A percentile compares a stretch with the other conserved stretches of the same genome.
Conservation (phyloP, 2,329 filamentous ascomycete genomes). For the Gaeumannomyces tritici region DNA sequence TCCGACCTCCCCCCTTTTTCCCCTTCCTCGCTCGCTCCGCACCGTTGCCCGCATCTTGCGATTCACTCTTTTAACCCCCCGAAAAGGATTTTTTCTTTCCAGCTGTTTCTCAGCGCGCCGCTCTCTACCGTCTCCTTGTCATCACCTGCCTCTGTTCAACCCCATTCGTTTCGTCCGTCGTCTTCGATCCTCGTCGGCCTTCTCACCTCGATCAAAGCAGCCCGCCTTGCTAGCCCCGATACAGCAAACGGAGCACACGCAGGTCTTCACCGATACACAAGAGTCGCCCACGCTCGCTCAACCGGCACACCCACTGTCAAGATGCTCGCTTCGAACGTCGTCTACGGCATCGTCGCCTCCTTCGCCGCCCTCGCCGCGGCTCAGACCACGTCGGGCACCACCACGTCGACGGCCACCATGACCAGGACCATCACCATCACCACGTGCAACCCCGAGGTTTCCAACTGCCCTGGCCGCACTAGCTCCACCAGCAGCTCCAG, state of each 20-base stretch:
- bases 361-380: slow-evolving; percentile 27
- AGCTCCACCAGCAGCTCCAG: slow-evolving; percentile 8
- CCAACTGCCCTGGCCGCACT: slow-evolving; percentile 30
- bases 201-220: too few relatives aligned
- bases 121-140: neutral
- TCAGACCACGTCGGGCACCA: slow-evolving; percentile 20
- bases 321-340: slow-evolving; percentile 35
- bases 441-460: slow-evolving; percentile 31
- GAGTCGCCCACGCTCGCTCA: too few relatives aligned
- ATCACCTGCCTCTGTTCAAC: too few relatives aligned
- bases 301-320: slow-evolving; percentile 15
- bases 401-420: slow-evolving; percentile 34
- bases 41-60: slow-evolving; percentile 4
- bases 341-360: slow-evolving; percentile 27
- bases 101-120: neutral
- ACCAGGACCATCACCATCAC: slow-evolving; percentile 38
- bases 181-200: too few relatives aligned
- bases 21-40: neutral
- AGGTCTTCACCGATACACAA: too few relatives aligned
- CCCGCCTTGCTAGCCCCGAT: too few relatives aligned
- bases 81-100: neutral
- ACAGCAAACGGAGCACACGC: too few relatives aligned
- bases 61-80: slow-evolving; percentile 2
- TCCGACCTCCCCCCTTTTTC: neutral
- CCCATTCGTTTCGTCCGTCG: too few relatives aligned